Evolutionary conservation across 352 stramenopile species (phyloP), one percentile per base, ranked within the genome.

Genomic region (Phytophthora megakarya): DNA sequence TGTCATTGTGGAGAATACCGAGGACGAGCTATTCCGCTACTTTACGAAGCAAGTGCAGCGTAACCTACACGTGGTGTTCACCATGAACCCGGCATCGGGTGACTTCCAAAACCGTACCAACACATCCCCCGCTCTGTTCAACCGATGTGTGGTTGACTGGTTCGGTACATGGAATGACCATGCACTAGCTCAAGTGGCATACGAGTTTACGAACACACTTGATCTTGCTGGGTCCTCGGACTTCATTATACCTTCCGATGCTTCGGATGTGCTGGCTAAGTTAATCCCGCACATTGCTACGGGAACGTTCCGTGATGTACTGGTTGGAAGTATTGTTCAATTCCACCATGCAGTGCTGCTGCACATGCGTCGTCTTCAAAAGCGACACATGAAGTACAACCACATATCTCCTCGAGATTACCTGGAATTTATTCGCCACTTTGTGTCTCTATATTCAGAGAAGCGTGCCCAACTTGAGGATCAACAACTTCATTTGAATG

Each of bases 61-160:
- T 8, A 99, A 99, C 70, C 80, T 99, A 26, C 98, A 99, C 79
- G 97, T 99, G 15, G 98, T 99, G 15, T 99, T 99, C 68, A 99
- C 98, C 11, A 99, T 99, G 94, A 99, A 99, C 72, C 98, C 98
- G 46, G 97, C 96, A 35, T 97, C 95, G 8, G 96, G 95, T 22
- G 97, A 98, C 67, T 99, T 98, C 86, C 94, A 96, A 65, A 93
- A 89, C 51, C 91, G 97, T 57, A 99, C 97, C 53, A 99, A 98
- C 21, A 99, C 98, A 11, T 99, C 97, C 57, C 98, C 98, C 7
- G 98, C 98, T 57, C 80, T 99, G 5, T 99, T 99, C 76, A 99
- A 99, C 80, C 88, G 98, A 61, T 99, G 97, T 70, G 98, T 99
- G 21, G 97, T 99, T 19, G 98, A 99, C 74, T 99, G 98, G 98